phyloP scores from a whole-genome alignment of 202 grass and related monocot species.

The Brachypodium distachyon region DNA sequence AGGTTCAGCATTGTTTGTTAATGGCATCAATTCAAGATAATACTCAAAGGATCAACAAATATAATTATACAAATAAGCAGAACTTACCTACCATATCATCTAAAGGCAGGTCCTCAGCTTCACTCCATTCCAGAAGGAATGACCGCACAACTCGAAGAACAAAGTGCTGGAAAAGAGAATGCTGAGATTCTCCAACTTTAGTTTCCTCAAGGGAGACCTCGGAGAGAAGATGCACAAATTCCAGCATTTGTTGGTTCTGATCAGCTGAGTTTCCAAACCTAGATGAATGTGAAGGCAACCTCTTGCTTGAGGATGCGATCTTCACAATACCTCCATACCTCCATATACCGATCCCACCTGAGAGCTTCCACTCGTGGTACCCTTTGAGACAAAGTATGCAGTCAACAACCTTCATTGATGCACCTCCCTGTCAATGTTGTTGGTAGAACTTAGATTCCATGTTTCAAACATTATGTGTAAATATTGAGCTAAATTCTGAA shows the following conservation, averaged over 20 bases:
- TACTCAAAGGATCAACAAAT: not conserved
- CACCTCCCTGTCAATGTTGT: constrained; percentile 45
- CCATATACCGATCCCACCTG: constrained; percentile 76
- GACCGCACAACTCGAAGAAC: constrained; percentile 48
- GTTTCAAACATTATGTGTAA: too few species aligned
- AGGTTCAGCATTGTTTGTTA: not conserved
- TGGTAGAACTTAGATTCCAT: not conserved
- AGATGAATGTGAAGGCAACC: constrained; percentile 28
- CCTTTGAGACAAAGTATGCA: constrained; percentile 83
- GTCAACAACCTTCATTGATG: constrained; percentile 72
- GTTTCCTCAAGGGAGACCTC: constrained; percentile 71
- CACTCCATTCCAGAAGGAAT: constrained; percentile 55
- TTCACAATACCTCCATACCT: constrained; percentile 75
- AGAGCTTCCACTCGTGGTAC: constrained; percentile 78
- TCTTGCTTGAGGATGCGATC: constrained; percentile 51
- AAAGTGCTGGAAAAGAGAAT: constrained; percentile 52
- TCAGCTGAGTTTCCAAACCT: constrained; percentile 26
- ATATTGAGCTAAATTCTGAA: not conserved
- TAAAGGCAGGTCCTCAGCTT: constrained; percentile 44
- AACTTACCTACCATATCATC: constrained; percentile 85
- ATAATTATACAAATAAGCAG: constrained; percentile 11
- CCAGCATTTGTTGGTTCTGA: constrained; percentile 59
- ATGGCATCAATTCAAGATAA: not conserved
- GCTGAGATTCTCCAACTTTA: constrained; percentile 36
- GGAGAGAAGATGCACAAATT: constrained; percentile 58